phyloP scores from a whole-genome alignment of 345 rosid genomes.

The Schrenkiella parvula region DNA sequence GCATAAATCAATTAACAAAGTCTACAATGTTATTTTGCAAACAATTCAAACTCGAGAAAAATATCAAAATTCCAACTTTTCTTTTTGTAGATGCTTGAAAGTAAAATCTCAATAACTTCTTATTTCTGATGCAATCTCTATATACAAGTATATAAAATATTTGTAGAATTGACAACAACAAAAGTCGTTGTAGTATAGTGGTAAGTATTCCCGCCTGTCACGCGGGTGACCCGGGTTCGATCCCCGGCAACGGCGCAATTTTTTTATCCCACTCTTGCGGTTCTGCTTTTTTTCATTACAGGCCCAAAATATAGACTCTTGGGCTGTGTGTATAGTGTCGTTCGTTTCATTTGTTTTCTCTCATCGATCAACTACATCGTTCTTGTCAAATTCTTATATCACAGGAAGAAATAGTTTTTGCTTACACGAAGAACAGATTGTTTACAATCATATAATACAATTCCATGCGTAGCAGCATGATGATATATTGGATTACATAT shows the following conservation, averaged over 20 bases:
- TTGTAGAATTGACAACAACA: no score
- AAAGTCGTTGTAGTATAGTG: slow-evolving; percentile 84
- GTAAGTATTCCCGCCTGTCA: slow-evolving; percentile 76
- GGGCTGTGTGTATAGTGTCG: not conserved
- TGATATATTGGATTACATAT: not conserved
- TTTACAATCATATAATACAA: not conserved
- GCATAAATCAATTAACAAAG: not conserved
- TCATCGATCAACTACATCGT: not conserved
- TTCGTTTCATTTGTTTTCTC: not conserved
- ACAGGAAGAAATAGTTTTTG: not conserved
- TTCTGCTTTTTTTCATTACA: not conserved
- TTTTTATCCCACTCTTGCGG: not conserved
- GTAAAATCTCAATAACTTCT: not conserved
- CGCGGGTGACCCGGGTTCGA: slow-evolving; percentile 90
- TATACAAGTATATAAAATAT: no score
- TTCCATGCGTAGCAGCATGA: not conserved
- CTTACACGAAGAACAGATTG: not conserved
- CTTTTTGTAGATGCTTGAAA: not conserved
- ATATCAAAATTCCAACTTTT: not conserved
- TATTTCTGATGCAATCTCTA: no score
- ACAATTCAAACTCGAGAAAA: not conserved
- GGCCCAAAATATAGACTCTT: not conserved
- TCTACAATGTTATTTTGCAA: not conserved
- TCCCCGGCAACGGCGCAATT: slow-evolving; percentile 75
- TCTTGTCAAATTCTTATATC: not conserved